Conservation (phyloP, 441 rosid species). For the Pelargonium fulgidum region DNA sequence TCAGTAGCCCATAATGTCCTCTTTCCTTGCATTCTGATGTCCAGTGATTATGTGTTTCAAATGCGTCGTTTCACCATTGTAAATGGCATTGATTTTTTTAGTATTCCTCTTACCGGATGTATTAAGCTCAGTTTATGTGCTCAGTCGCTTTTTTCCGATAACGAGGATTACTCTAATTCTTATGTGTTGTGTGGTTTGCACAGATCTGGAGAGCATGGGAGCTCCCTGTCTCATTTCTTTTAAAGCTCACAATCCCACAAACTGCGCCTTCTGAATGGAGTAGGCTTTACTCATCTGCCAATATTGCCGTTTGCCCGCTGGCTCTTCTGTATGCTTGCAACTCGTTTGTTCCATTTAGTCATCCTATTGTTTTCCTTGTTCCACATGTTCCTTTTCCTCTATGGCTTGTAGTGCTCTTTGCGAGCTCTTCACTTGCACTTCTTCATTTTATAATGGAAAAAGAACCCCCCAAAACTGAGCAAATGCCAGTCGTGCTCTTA, state of each 20-base stretch:
- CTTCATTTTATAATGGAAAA: slow-evolving; percentile 70
- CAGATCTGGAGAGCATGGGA: slow-evolving; percentile 78
- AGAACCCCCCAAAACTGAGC: slow-evolving; percentile 81
- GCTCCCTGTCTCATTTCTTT: slow-evolving; percentile 54
- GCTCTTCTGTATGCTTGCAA: slow-evolving; percentile 66
- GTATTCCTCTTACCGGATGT: no score
- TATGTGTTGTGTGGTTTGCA: slow-evolving; percentile 15
- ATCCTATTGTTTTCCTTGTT: slow-evolving; percentile 70
- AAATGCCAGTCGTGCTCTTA: slow-evolving; percentile 47
- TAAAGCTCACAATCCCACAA: slow-evolving; percentile 77
- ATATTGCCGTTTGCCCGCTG: slow-evolving; percentile 72
- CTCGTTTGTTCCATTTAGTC: slow-evolving; percentile 68
- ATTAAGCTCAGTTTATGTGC: neutral
- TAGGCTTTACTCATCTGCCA: slow-evolving; percentile 64
- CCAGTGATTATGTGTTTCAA: neutral
- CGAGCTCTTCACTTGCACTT: slow-evolving; percentile 60
- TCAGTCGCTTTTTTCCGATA: neutral
- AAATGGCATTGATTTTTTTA: neutral
- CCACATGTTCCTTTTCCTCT: slow-evolving; percentile 65
- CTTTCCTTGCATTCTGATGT: neutral
- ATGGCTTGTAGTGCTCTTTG: slow-evolving; percentile 62
- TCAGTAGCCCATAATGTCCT: neutral
- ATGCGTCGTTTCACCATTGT: neutral
- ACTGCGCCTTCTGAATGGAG: slow-evolving; percentile 74
- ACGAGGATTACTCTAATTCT: no score